Evolutionary conservation across 2,329 filamentous ascomycete genomes (phyloP).

Genomic region (Stagonosporopsis chrysanthemi): DNA sequence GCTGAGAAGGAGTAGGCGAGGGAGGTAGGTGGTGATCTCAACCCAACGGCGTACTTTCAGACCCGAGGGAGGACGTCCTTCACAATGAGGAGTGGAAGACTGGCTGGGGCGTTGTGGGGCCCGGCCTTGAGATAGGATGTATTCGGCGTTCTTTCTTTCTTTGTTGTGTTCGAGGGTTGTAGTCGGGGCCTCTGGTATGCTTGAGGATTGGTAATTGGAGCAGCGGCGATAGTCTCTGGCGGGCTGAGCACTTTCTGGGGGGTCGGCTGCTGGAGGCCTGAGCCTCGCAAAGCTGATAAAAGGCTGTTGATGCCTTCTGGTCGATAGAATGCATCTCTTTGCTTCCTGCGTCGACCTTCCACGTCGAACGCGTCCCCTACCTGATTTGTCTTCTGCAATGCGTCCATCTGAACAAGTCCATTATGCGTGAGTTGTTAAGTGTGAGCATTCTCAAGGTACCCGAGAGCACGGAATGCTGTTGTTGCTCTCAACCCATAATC

Average conservation of each 20-base stretch:
- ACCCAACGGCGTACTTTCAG: constrained; percentile 7
- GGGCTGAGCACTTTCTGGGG: neutral
- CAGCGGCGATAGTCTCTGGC: neutral
- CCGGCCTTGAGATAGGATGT: neutral
- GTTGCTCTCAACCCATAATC: no score
- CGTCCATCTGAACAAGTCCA: no score
- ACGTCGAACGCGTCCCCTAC: no score
- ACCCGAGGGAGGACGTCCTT: constrained; percentile 8
- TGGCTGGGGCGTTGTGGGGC: constrained; percentile 3
- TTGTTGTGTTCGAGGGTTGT: neutral
- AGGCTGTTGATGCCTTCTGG: neutral
- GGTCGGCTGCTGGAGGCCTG: neutral
- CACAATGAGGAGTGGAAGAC: constrained; percentile 7
- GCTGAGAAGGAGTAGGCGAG: no score
- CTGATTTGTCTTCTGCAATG: no score
- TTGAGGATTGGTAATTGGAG: neutral
- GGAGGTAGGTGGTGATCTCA: neutral
- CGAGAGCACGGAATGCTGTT: no score
- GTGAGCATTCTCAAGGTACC: no score
- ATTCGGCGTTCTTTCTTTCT: neutral
- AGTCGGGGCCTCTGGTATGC: neutral
- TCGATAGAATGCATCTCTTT: no score
- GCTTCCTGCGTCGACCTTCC: no score
- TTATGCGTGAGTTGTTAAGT: no score
- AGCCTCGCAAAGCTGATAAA: neutral